Base-by-base conservation (phyloP, 257 asterid species). In the Lycium ferocissimum region DNA sequence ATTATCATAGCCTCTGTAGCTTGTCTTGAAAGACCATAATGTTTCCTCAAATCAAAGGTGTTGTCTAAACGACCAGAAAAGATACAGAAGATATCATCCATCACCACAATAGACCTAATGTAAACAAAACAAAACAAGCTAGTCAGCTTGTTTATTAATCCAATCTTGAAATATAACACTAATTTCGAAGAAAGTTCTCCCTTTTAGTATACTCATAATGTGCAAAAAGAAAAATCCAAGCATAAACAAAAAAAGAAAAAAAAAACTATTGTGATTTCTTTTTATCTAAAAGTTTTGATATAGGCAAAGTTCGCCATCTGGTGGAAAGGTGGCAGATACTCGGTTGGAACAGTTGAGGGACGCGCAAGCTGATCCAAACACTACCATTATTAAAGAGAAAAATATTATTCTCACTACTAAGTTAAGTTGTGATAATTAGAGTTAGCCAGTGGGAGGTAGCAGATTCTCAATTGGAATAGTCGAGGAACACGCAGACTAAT, bases 71-170 rank as follows among this genome's bases (percentile, higher is more conserved):
- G 85, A 73, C 95, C 98, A 1, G 89, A 89, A 70, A 93, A 92
- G 14, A 94, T 87, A 92, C 98, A 94, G 92, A 92, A 90, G 4
- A 92, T 86, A 43, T 92, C 95, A 70, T 94, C 97, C 89, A 92
- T 86, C 87, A 91, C 96, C 18, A 90, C 91, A 69, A 91, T 85
- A 26, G 93, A 91, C 89, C 96, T 93, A 53, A 43, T 26, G 47
- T 26, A 78, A 53, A 53, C 82, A 76, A 76, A 76, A 14, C 61
- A 75, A 43, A 63, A 63, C 40, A 63, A 63, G 38, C 69, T 12
- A 13, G 61, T 49, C 61, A 75, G 4, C 26, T 76, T 76, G 43
- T 7, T 70, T 75, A 22, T 75, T 76, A 26, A 15, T 76, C 62
- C n/a, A 51, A 33, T 33, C 65, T 78, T 78, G 17, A 78, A 53